Evolutionary conservation across 192 early-diverging fungal species (phyloP), one percentile per base, ranked within the genome.

Genomic region (Linnemannia elongata): DNA sequence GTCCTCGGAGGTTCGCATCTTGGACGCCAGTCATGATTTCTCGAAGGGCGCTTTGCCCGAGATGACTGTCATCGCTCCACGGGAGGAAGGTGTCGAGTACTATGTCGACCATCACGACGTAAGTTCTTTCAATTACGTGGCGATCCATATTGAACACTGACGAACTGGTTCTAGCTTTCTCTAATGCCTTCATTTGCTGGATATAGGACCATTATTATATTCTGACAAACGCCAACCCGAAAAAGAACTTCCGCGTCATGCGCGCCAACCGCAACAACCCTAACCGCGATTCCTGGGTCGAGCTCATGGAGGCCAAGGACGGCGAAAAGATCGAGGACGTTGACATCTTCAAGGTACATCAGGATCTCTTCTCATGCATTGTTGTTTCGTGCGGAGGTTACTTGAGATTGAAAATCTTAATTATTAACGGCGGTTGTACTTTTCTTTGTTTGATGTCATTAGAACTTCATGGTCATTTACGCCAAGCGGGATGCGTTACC

Each of bases 71-170:
- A 89, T 95, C 39, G 90, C 94, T 27, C 81, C 90, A 47, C 88
- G 95, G 42, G 88, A 88, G 38, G 80, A 83, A 20, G 92, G 91
- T 39, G 89, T 95, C 17, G 94, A 96, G 63, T 95, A 95, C 79
- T 96, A 93, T 91, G 93, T 94, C 13, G 95, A 96, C 81, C 95
- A 96, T 77, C 93, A 95, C 73, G 85, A 92, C 60, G 92, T 92
- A 89, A 85, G 87, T 36, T 10, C 63, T 77, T 77, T 35, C 27
- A 35, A 36, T 57, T 17, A 38, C 47, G 24, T 49, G 41, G 30
- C 17, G 73, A 13, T 47, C 41, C 0, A 7, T 3, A 15, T 0
- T 27, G 27, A 30, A 13, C 60, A 39, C 38, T 39, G 38, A 5
- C 38, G 38, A 39, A 20, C 7, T 41, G 1, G 44, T 6, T 8